Base-by-base conservation (phyloP, 2,329 filamentous ascomycete genomes). In the Diaporthe aspalathi region DNA sequence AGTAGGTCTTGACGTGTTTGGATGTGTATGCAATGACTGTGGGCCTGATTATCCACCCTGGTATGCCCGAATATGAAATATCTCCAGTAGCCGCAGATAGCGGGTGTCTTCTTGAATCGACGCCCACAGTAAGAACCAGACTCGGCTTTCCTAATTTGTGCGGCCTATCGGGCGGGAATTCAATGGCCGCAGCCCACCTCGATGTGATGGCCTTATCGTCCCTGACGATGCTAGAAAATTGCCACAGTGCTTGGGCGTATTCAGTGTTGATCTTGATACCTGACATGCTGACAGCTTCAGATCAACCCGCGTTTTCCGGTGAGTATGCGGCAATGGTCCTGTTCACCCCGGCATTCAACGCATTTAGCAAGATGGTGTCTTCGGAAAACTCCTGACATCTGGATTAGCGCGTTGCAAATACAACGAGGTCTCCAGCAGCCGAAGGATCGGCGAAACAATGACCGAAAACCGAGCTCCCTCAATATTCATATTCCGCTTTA, bases 1-100 rank as follows among this genome's bases (percentile, higher is more conserved):
- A 62, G 56, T 7, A 22, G 2, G 29, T 62, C 40, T 40, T 62
- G 56, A 62, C 56, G 56, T 62, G 56, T 45, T 24, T 38, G 38
- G 29, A 14, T 29, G 8, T 8, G 32, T 8, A 62, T 22, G 56
- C 24, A 62, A 9, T 47, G 56, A 17, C 24, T 22, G 56, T 62
- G 56, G 56, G 17, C 17, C 56, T 47, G 17, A 7, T 38, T 11
- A 1, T 24, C 1, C 6, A 56, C n/a, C 32, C 29, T 38, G 47
- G 47, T 4, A 50, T 12, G 12, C 29, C 20, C 0, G 29, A 20
- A 54, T 54, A 5, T 5, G 20, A 5, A 11, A 16, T 14, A n/a
- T 8, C 35, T 38, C 29, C 17, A 35, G 2, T 54, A 54, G 52
- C 56, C 40, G 56, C 38, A 47, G 32, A 24, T 38, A 40, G 53